Conservation (phyloP, 192 early-diverging fungal species). For the Coemansia pectinata region DNA sequence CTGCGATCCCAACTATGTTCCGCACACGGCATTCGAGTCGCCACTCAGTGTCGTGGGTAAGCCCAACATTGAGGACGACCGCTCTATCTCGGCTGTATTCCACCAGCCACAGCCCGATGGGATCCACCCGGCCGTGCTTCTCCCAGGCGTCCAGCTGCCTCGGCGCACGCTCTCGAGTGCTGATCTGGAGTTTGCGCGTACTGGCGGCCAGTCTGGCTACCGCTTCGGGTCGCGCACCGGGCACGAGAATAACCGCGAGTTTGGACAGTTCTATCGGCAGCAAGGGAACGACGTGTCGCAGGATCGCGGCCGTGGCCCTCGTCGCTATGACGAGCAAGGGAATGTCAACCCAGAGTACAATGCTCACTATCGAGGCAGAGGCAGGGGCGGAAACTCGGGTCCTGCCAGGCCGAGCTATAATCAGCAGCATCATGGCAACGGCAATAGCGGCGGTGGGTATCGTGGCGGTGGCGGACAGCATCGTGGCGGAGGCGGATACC, state of each 20-base stretch:
- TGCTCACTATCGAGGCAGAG: constrained; percentile 9
- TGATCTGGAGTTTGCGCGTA: constrained; percentile 49
- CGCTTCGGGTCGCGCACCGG: constrained; percentile 26
- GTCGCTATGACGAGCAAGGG: constrained; percentile 48
- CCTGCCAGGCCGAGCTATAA: neutral
- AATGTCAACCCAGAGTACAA: constrained; percentile 39
- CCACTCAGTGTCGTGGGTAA: constrained; percentile 58
- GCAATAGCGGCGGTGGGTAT: neutral
- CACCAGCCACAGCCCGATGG: constrained; percentile 43
- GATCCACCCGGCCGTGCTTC: constrained; percentile 26
- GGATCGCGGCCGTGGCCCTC: constrained; percentile 48
- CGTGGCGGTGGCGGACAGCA: neutral
- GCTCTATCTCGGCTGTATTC: constrained; percentile 59
- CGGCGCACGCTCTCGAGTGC: constrained; percentile 20
- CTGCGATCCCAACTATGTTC: constrained; percentile 62
- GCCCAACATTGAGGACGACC: constrained; percentile 63
- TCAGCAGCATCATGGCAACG: neutral
- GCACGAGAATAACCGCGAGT: constrained; percentile 45
- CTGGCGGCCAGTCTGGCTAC: constrained; percentile 31
- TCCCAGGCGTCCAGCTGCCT: constrained; percentile 45
- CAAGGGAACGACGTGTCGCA: constrained; percentile 51
- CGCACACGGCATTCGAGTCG: constrained; percentile 59
- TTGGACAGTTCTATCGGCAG: constrained; percentile 46
- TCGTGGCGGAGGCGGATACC: neutral
- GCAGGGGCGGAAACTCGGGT: neutral